Evolutionary conservation across 2,329 filamentous ascomycete species (phyloP), one percentile per base, ranked within the genome.

Genomic region (Sclerotinia nivalis): DNA sequence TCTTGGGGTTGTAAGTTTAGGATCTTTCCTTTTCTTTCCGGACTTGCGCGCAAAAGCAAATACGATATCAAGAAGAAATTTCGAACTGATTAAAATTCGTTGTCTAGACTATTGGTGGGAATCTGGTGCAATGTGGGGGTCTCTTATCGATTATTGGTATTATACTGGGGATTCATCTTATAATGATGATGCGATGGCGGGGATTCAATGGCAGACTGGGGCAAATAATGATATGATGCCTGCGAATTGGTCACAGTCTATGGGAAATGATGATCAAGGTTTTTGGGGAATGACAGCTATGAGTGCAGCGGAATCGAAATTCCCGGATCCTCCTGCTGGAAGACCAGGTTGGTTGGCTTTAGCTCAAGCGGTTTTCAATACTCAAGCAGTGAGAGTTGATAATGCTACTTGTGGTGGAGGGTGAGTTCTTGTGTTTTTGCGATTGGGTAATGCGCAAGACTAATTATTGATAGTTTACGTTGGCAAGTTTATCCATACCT

Each of bases 231-330:
- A 89, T 74, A 89, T 85, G 78, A 88, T 88, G 82, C 87, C 88
- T 3, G 75, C 79, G 12, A 84, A 84, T 71, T 78, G 78, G 76
- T 76, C 75, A 20, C 75, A 77, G 68, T 76, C 74, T n/a, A 77
- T 79, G 75, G 78, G 78, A 15, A 79, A 79, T 62, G 78, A 79
- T 72, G 78, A 79, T 75, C 78, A 79, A 72, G 78, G 91, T 8
- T 95, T 96, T 80, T 96, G 93, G 93, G 91, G 87, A n/a, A 86
- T 96, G 83, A 88, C 92, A 1, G 91, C 90, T 71, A 91, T 96
- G 84, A 86, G 87, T 13, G 93, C 93, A 2, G 90, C 91, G 50
- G 93, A 96, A 80, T 87, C 89, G 75, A 89, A 88, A 72, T 95
- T 91, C 76, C 89, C 90, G 1, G 86, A 93, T 75, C 89, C 91